phyloP scores from a whole-genome alignment of 805 yeast genomes.

The Hanseniaspora nectarophila region DNA sequence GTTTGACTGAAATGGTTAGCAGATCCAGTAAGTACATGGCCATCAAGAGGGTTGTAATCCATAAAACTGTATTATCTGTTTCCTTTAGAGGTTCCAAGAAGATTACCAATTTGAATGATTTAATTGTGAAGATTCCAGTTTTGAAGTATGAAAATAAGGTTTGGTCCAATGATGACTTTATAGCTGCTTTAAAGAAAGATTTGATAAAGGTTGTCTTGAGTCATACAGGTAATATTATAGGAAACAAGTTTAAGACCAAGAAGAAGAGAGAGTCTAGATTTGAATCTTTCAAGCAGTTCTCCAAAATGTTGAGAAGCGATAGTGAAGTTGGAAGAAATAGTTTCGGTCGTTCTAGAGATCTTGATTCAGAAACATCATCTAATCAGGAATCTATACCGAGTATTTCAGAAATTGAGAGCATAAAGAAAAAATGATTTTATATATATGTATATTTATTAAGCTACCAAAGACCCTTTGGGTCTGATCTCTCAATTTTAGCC shows the following conservation, averaged over 20 bases:
- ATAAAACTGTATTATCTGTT: constrained; percentile 40
- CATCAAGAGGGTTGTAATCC: constrained; percentile 43
- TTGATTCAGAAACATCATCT: not conserved
- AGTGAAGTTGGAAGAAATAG: not conserved
- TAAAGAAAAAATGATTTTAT: not conserved
- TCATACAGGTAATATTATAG: constrained; percentile 50
- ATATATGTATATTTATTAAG: too few species aligned
- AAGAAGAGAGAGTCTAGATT: constrained; percentile 24
- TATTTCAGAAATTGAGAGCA: not conserved
- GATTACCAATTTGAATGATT: constrained; percentile 47
- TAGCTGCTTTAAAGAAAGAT: constrained; percentile 41
- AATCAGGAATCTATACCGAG: too few species aligned
- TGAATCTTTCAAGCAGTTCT: constrained; percentile 15
- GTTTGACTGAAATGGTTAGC: constrained; percentile 50
- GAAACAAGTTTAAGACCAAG: constrained; percentile 44
- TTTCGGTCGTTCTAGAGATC: not conserved
- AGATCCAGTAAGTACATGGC: constrained; percentile 61
- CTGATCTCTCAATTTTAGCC: not conserved
- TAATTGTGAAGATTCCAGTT: constrained; percentile 41
- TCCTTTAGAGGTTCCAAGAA: constrained; percentile 59
- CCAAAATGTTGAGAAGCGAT: constrained; percentile 13
- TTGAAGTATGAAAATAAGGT: constrained; percentile 36
- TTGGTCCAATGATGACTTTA: constrained; percentile 50
- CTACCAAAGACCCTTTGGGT: not conserved
- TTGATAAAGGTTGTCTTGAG: constrained; percentile 43